Percentiles rank a stretch among this genome's conserved stretches.
phyloP scores from a whole-genome alignment of 1,284 basidiomycete genomes.

The Ceratobasidium theobromae region DNA sequence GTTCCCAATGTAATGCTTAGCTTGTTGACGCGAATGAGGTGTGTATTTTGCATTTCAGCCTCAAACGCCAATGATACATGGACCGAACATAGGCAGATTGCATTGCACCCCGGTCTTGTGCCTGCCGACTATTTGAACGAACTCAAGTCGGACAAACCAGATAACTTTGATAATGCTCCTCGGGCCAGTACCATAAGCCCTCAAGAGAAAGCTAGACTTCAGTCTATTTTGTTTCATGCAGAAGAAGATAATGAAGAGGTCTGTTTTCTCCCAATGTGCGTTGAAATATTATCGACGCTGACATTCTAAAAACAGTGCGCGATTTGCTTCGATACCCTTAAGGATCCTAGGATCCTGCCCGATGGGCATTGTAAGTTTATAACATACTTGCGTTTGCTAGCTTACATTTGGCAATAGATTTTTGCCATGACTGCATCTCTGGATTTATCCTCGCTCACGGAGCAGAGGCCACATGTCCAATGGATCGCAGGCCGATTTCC shows the following conservation, averaged over 20 bases:
- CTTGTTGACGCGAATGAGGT: constrained; percentile 80
- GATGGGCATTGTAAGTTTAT: constrained; percentile 58
- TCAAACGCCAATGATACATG: neutral
- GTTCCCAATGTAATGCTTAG: constrained; percentile 52
- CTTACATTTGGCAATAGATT: constrained; percentile 39
- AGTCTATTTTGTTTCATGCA: constrained; percentile 61
- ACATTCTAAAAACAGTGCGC: constrained; percentile 42
- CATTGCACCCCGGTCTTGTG: constrained; percentile 76
- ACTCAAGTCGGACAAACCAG: constrained; percentile 42
- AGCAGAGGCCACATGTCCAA: constrained; percentile 8
- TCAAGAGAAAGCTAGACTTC: constrained; percentile 51
- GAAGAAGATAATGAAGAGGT: constrained; percentile 86
- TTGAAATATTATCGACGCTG: neutral
- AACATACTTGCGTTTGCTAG: constrained; percentile 7
- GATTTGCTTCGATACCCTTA: constrained; percentile 67
- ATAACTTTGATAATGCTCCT: constrained; percentile 38
- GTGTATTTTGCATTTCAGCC: neutral
- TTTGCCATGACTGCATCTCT: constrained; percentile 16
- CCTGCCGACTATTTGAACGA: constrained; percentile 76
- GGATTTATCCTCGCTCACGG: constrained; percentile 7
- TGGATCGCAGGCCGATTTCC: constrained; percentile 69
- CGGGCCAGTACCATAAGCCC: constrained; percentile 36
- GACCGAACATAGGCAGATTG: constrained; percentile 56
- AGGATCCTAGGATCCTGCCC: constrained; percentile 73
- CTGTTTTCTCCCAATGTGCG: neutral